phyloP scores from a whole-genome alignment of 768 basidiomycete genomes.

The Mycena alexandri region DNA sequence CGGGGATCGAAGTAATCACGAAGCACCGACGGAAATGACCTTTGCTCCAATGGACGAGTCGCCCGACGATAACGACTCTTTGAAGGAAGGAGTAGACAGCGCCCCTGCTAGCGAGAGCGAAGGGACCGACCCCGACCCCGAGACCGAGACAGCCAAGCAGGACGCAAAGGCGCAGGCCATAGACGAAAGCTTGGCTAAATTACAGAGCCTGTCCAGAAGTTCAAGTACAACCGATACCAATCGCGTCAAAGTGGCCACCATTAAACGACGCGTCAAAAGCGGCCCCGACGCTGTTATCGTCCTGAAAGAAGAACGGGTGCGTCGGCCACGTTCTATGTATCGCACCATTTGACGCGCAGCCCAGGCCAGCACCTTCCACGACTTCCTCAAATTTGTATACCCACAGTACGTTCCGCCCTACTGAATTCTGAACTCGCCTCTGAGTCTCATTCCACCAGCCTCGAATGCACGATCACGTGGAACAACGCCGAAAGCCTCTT shows the following conservation, averaged over 20 bases:
- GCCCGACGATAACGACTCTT: slow-evolving; percentile 51
- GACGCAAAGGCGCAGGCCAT: slow-evolving; percentile 56
- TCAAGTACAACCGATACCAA: slow-evolving; percentile 18
- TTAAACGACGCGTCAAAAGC: slow-evolving; percentile 58
- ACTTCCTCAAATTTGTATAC: slow-evolving; percentile 93
- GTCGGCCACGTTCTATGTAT: slow-evolving; percentile 33
- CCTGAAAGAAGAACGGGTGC: slow-evolving; percentile 88
- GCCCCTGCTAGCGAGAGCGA: slow-evolving; percentile 39
- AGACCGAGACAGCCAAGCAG: slow-evolving; percentile 30
- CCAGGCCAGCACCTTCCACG: slow-evolving; percentile 88
- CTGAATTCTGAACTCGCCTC: background rate
- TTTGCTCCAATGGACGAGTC: slow-evolving; percentile 72
- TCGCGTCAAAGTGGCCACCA: slow-evolving; percentile 47
- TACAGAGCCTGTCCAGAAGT: slow-evolving; percentile 51
- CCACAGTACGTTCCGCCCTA: slow-evolving; percentile 75
- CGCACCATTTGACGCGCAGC: background rate
- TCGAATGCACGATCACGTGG: slow-evolving; percentile 95
- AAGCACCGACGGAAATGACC: slow-evolving; percentile 66
- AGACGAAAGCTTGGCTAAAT: slow-evolving; percentile 70
- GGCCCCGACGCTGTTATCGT: slow-evolving; percentile 88
- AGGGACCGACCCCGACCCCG: slow-evolving; percentile 15
- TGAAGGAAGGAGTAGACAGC: slow-evolving; percentile 52
- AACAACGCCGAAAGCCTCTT: slow-evolving; percentile 93
- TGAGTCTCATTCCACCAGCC: slow-evolving; percentile 53
- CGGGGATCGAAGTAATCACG: slow-evolving; percentile 57